Evolutionary conservation across 2,329 filamentous ascomycete genomes (phyloP).

Genomic region (Colletotrichum cuscutae): DNA sequence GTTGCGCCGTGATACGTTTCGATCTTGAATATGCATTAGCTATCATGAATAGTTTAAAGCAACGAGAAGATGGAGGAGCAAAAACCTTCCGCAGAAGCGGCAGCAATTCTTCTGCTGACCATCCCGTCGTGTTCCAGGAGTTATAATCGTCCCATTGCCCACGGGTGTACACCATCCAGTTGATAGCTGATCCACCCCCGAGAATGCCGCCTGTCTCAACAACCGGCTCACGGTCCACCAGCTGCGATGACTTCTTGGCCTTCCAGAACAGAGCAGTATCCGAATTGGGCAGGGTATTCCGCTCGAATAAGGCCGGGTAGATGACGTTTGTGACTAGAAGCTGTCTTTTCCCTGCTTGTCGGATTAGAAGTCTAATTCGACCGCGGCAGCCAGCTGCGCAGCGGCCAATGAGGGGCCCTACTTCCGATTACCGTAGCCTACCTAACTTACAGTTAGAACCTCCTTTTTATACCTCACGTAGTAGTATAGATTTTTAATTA

Average conservation of each 20-base stretch:
- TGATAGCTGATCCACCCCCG: slow-evolving; percentile 47
- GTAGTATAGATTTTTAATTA: too few species aligned
- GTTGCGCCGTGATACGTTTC: slow-evolving; percentile 60
- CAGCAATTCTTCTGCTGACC: slow-evolving; percentile 44
- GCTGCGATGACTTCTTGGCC: slow-evolving; percentile 36
- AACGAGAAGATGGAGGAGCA: background rate
- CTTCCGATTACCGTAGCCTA: too few species aligned
- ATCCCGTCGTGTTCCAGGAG: slow-evolving; percentile 47
- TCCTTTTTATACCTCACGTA: too few species aligned
- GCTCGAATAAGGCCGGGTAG: slow-evolving; percentile 38
- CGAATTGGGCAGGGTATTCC: slow-evolving; percentile 13
- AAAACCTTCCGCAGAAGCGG: slow-evolving; percentile 46
- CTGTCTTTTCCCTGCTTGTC: slow-evolving; percentile 42
- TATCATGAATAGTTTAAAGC: background rate
- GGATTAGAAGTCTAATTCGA: too few species aligned
- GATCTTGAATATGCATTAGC: slow-evolving; percentile 42
- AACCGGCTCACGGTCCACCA: slow-evolving; percentile 39
- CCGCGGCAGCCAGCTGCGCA: too few species aligned
- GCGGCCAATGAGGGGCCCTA: too few species aligned
- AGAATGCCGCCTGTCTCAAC: slow-evolving; percentile 42
- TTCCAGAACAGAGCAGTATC: slow-evolving; percentile 39
- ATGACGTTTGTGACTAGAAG: slow-evolving; percentile 40
- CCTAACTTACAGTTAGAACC: too few species aligned
- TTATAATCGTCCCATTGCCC: slow-evolving; percentile 46
- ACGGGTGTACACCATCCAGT: slow-evolving; percentile 45